These are phyloP conservation scores for Candida sonorensis DNA, from an alignment of 805 yeast species.

Conservation along the genomic window DNA sequence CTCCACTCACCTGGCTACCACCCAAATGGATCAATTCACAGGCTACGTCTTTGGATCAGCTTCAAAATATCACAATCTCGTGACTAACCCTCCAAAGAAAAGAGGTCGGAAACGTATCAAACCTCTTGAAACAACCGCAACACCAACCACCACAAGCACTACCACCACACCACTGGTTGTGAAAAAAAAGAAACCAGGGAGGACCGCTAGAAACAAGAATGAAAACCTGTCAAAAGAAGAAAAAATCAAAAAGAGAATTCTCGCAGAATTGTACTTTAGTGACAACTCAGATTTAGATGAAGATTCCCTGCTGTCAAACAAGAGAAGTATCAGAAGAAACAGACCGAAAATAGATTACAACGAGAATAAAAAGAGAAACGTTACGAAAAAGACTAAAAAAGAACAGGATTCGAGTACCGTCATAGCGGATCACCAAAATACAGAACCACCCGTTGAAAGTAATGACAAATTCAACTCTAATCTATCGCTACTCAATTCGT, in stretches of 20 bases:
- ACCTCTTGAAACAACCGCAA: too few species aligned
- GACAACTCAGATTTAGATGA: constrained; percentile 20
- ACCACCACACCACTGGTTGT: too few species aligned
- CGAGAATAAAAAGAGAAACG: constrained; percentile 14
- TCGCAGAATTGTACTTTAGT: constrained; percentile 17
- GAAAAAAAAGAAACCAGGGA: too few species aligned
- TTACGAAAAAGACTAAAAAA: background rate
- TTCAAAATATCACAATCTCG: too few species aligned
- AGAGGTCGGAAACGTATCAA: constrained; percentile 3
- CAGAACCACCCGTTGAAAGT: too few species aligned
- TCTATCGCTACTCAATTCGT: constrained; percentile 1
- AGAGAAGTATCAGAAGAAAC: constrained; percentile 12
- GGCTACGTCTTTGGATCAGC: constrained; percentile 12
- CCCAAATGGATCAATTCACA: constrained; percentile 14
- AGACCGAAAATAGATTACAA: constrained; percentile 19
- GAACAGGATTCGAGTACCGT: too few species aligned
- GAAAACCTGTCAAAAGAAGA: too few species aligned
- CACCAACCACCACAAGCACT: too few species aligned
- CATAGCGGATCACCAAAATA: too few species aligned
- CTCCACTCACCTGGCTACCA: too few species aligned
- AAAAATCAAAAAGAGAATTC: constrained; percentile 11
- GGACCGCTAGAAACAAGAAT: too few species aligned
- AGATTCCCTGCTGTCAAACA: constrained; percentile 7
- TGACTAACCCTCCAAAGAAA: too few species aligned
- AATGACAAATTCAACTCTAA: constrained; percentile 7